phyloP scores from a whole-genome alignment of 176 grass and related monocot species.

The Elaeis guineensis region DNA sequence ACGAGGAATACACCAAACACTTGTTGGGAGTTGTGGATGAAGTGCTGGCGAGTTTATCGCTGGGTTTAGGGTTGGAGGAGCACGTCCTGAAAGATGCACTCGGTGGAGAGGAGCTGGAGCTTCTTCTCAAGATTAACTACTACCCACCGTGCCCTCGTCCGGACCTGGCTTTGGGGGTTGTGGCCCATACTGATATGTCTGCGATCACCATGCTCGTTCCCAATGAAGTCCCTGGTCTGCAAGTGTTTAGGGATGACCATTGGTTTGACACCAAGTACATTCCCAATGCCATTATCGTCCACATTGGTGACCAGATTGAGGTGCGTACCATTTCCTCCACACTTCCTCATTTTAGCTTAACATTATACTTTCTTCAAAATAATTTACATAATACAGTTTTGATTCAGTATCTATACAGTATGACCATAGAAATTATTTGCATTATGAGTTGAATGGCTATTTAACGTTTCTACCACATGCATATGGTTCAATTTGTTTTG shows the following conservation, averaged over 20 bases:
- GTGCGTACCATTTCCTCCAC: conserved; percentile 9
- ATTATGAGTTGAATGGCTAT: too few species aligned
- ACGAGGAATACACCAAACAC: conserved; percentile 14
- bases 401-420: too few species aligned
- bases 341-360: too few species aligned
- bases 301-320: conserved; percentile 29
- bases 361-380: too few species aligned
- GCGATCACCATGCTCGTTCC: conserved; percentile 15
- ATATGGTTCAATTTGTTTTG: too few species aligned
- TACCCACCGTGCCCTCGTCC: conserved; percentile 29
- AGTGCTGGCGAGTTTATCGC: conserved; percentile 6
- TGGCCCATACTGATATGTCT: conserved; percentile 23
- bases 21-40: conserved; percentile 1
- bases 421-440: too few species aligned
- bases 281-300: conserved; percentile 20
- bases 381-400: too few species aligned
- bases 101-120: not conserved
- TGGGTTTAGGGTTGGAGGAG: conserved; percentile 8
- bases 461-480: too few species aligned
- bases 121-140: conserved; percentile 27
- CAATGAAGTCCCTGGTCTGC: conserved; percentile 27
- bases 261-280: conserved; percentile 23
- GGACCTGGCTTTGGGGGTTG: conserved; percentile 22
- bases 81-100: not conserved
- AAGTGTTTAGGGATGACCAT: conserved; percentile 15